These are phyloP conservation scores for Picea mariana DNA, from an alignment of 83 land plant species.

Conservation along the genomic window DNA sequence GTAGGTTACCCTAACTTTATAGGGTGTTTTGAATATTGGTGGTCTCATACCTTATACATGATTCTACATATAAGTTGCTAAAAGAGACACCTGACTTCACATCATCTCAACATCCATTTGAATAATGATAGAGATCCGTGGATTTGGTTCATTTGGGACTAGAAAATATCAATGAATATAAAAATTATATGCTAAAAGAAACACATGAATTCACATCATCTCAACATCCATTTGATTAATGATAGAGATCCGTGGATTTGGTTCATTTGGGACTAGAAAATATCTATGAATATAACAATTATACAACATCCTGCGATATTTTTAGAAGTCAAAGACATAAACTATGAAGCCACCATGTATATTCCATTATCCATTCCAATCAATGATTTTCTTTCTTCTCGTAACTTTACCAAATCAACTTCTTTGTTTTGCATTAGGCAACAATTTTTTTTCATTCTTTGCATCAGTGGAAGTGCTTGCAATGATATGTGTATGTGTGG, in stretches of 20 bases:
- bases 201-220: conserved; percentile 52
- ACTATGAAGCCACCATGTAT: conserved; percentile 54
- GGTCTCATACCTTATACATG: conserved; percentile 90
- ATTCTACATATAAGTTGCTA: conserved; percentile 50
- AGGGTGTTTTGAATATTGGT: conserved; percentile 87
- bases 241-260: conserved; percentile 32
- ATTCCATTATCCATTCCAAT: conserved; percentile 11
- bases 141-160: conserved; percentile 44
- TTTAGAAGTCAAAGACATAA: conserved; percentile 32
- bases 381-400: conserved; percentile 8
- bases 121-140: conserved; percentile 36
- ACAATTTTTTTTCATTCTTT: not conserved
- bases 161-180: conserved; percentile 86
- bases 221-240: conserved; percentile 49
- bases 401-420: not conserved
- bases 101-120: conserved; percentile 52
- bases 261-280: conserved; percentile 64
- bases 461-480: not conserved
- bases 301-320: conserved; percentile 60
- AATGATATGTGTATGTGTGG: not conserved
- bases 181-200: conserved; percentile 59
- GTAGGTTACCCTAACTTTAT: conserved; percentile 86
- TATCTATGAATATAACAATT: conserved; percentile 87
- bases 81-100: conserved; percentile 45
- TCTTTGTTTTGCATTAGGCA: not conserved